Evolutionary conservation across 768 basidiomycete species (phyloP).

Genomic region (Lyophyllum semitale): DNA sequence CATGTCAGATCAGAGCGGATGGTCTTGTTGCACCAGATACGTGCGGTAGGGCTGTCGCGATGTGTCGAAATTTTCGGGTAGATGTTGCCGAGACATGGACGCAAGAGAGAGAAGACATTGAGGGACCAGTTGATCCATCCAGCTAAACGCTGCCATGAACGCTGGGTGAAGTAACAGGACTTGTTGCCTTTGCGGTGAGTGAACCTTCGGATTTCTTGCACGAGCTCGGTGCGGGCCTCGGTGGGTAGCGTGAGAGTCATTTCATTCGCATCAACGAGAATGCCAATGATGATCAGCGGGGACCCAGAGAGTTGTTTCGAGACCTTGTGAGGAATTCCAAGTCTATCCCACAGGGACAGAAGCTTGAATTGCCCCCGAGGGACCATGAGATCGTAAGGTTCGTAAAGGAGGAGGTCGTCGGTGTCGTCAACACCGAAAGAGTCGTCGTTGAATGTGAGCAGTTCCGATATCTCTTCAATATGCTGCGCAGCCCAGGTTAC

Average conservation of each 20-base stretch:
- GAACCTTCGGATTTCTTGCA: constrained; percentile 12
- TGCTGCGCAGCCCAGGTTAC: constrained; percentile 37
- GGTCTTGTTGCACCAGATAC: constrained; percentile 23
- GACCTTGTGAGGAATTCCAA: constrained; percentile 39
- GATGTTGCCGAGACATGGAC: constrained; percentile 29
- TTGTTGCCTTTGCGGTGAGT: background rate
- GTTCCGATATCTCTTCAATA: constrained; percentile 12
- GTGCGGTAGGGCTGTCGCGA: background rate
- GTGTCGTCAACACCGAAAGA: constrained; percentile 22
- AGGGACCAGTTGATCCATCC: constrained; percentile 43
- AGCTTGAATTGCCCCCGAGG: constrained; percentile 32
- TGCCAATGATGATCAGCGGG: constrained; percentile 37
- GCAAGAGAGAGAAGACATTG: constrained; percentile 38
- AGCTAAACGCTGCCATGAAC: constrained; percentile 25
- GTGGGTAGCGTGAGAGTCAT: constrained; percentile 28
- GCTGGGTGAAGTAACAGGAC: background rate
- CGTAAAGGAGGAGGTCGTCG: constrained; percentile 24
- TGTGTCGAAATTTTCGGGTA: constrained; percentile 29
- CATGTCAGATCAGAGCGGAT: constrained; percentile 29
- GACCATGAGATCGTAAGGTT: constrained; percentile 21
- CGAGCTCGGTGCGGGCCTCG: constrained; percentile 8
- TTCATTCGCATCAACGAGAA: constrained; percentile 32
- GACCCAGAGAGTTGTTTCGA: constrained; percentile 39
- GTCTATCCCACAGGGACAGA: constrained; percentile 39
- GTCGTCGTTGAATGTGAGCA: constrained; percentile 35